These are phyloP conservation scores for Alternaria sp. DNA, from an alignment of 2,329 filamentous ascomycete species.

Conservation along the genomic window DNA sequence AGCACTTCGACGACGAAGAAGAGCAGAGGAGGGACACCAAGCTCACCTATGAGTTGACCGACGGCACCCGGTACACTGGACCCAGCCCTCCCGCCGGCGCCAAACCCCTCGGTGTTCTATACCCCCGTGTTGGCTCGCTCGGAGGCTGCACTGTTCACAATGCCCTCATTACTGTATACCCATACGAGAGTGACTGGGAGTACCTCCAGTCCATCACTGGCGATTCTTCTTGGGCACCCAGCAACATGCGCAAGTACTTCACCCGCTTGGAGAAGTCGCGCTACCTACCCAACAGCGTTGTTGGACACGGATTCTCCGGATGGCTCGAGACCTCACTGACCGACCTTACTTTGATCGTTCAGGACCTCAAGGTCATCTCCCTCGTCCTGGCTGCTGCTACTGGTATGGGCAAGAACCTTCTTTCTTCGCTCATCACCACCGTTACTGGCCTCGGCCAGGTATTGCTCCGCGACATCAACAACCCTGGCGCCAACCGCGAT, in stretches of 20 bases:
- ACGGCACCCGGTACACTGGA: slow-evolving; percentile 56
- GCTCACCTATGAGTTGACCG: slow-evolving; percentile 52
- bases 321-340: slow-evolving; percentile 62
- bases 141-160: slow-evolving; percentile 67
- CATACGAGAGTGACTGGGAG: slow-evolving; percentile 64
- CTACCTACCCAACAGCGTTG: slow-evolving; percentile 53
- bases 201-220: slow-evolving; percentile 64
- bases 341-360: slow-evolving; percentile 56
- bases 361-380: slow-evolving; percentile 61
- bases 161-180: slow-evolving; percentile 63
- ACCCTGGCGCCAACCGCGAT: slow-evolving; percentile 54
- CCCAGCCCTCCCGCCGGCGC: slow-evolving; percentile 59
- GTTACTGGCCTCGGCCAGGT: slow-evolving; percentile 54
- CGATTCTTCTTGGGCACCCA: slow-evolving; percentile 64
- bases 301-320: slow-evolving; percentile 63
- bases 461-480: slow-evolving; percentile 59
- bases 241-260: slow-evolving; percentile 66
- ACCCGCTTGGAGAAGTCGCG: slow-evolving; percentile 58
- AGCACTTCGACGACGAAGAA: slow-evolving; percentile 61
- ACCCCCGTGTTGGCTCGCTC: slow-evolving; percentile 62
- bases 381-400: slow-evolving; percentile 58
- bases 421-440: slow-evolving; percentile 45
- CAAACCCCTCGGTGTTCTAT: slow-evolving; percentile 58
- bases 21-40: slow-evolving; percentile 62
- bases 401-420: slow-evolving; percentile 53